These are phyloP conservation scores for Magnusiomyces suaveolens DNA, from an alignment of 1,139 yeast species.

Conservation along the genomic window DNA sequence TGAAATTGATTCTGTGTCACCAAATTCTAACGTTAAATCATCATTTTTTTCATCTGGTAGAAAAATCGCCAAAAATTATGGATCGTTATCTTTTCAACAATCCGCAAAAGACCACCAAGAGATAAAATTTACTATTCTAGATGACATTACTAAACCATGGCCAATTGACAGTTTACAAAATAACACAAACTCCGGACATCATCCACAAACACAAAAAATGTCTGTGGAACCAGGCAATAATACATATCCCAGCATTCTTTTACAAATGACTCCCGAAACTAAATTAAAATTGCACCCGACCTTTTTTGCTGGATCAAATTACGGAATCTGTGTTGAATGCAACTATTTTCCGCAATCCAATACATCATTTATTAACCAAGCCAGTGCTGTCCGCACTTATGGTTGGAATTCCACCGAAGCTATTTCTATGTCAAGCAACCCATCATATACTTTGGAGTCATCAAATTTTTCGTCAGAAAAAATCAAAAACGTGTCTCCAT, in stretches of 20 bases:
- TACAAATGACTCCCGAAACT: background rate
- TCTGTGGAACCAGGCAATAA: background rate
- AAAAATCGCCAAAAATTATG: background rate
- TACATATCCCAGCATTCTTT: background rate
- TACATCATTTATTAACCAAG: background rate
- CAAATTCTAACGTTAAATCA: background rate
- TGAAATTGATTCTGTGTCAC: background rate
- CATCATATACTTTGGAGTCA: background rate
- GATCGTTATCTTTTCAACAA: constrained; percentile 1
- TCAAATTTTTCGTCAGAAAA: background rate
- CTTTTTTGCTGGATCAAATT: background rate
- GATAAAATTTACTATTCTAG: constrained; percentile 2
- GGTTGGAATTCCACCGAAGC: background rate
- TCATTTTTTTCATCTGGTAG: background rate
- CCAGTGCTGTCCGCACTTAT: background rate
- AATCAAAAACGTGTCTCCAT: too few relatives aligned
- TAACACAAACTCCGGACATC: background rate
- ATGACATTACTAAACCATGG: constrained; percentile 1
- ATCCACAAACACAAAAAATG: background rate
- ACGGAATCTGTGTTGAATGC: constrained; percentile 2
- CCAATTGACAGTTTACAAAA: background rate
- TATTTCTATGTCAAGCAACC: background rate
- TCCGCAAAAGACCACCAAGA: background rate
- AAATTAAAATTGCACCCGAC: constrained; percentile 1
- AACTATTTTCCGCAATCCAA: background rate